Evolutionary conservation across 2,329 filamentous ascomycete species (phyloP), one percentile per base, ranked within the genome.

Genomic region (Trichoderma pleuroti): DNA sequence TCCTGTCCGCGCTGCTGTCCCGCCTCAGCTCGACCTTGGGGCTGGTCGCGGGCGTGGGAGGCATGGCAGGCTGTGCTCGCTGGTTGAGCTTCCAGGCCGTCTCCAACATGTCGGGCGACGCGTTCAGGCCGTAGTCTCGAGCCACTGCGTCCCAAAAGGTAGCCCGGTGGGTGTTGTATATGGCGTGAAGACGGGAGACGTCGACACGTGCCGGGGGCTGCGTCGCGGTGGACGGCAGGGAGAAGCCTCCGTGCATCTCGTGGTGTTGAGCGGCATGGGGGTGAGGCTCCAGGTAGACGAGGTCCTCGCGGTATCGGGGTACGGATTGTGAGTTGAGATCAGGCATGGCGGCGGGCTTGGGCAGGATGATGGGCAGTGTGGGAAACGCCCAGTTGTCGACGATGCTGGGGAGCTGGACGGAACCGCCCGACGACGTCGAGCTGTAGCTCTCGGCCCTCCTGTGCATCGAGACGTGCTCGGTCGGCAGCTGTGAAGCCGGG

Each of bases 131-230:
- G 76, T 94, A 94, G 76, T 93, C 91, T 30, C 87, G 83, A 34
- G 92, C 91, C 42, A 95, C 86, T 61, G 87, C 85, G 39, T 87
- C 84, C 92, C 92, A 95, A 82, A 95, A 94, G 10, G 87, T 86
- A 64, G 86, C 84, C 56, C 91, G 88, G 80, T 93, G 91, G 9
- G 87, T 83, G 66, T 89, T 86, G 80, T 94, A 94, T 74, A 94
- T 87, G 72, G 87, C 84, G 61, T 89, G 87, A 28, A 95, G 88
- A 61, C 91, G 90, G 32, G 86, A 83, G 76, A 90, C 85, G 78
- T 93, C 89, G 73, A 91, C 85, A 72, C 85, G 83, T 72, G 83
- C 78, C 59, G 80, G 76, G 16, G 76, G 77, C 73, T 80, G 80
- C 71, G 79, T 75, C 16, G 76, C 73, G 32, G 75, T 71, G 1